Conservation (phyloP, 2,329 filamentous ascomycete genomes). For the Penicillium brasilianum region DNA sequence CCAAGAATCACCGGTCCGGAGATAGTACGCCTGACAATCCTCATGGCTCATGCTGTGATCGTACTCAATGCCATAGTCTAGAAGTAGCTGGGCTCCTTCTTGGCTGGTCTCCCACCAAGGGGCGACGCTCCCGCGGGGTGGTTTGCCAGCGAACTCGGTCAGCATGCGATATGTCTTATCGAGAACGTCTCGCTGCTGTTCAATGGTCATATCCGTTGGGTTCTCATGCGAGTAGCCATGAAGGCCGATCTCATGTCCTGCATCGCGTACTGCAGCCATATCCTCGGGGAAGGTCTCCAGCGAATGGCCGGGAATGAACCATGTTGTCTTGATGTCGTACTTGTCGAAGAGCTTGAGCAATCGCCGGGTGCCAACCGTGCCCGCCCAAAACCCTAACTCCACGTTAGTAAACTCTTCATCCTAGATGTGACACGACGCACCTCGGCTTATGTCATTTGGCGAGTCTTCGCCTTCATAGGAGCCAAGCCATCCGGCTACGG, state of each 20-base stretch:
- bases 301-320: constrained; percentile 68
- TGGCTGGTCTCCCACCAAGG: constrained; percentile 77
- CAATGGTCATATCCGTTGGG: constrained; percentile 71
- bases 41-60: constrained; percentile 54
- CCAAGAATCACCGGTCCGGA: constrained; percentile 51
- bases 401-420: background rate
- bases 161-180: constrained; percentile 78
- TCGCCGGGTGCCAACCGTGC: constrained; percentile 67
- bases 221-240: constrained; percentile 80
- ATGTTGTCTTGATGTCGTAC: constrained; percentile 71
- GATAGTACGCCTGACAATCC: constrained; percentile 52
- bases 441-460: constrained; percentile 39
- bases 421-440: constrained; percentile 16
- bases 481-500: constrained; percentile 41
- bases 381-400: constrained; percentile 65
- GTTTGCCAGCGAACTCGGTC: constrained; percentile 75
- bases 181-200: constrained; percentile 76
- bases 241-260: constrained; percentile 68
- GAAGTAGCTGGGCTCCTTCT: constrained; percentile 61
- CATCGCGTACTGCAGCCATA: constrained; percentile 64
- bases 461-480: constrained; percentile 43
- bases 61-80: constrained; percentile 52
- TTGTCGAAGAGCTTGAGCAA: constrained; percentile 73
- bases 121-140: constrained; percentile 72
- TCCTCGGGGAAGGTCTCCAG: constrained; percentile 71